phyloP scores from a whole-genome alignment of 257 asterid genomes.

The Salvia miltiorrhiza region DNA sequence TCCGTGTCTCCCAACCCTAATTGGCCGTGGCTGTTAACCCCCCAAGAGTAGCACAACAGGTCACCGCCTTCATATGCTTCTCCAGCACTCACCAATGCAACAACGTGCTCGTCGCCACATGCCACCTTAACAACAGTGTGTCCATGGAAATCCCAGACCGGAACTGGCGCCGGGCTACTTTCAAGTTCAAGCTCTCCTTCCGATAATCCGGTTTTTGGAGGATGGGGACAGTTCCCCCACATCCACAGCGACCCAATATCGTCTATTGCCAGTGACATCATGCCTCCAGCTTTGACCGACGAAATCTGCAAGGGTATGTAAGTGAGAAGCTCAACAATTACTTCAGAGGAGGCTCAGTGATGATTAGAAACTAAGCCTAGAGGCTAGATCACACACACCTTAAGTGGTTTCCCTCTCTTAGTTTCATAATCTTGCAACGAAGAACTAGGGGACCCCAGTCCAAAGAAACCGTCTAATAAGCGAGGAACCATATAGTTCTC shows the following conservation, averaged over 20 bases:
- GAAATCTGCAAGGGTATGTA: conserved; percentile 57
- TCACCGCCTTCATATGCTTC: conserved; percentile 56
- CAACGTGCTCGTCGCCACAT: conserved; percentile 85
- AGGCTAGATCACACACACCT: no score
- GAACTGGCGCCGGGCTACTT: conserved; percentile 53
- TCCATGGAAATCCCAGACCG: conserved; percentile 78
- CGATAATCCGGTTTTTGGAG: conserved; percentile 32
- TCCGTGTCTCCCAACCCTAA: conserved; percentile 81
- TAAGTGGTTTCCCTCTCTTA: conserved; percentile 38
- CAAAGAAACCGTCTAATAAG: conserved; percentile 61
- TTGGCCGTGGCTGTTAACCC: conserved; percentile 79
- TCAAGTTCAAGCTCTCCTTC: conserved; percentile 45
- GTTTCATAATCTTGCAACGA: conserved; percentile 27
- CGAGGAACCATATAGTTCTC: conserved; percentile 59
- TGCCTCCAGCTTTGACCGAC: conserved; percentile 79
- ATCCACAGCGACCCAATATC: conserved; percentile 73
- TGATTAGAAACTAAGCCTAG: background rate
- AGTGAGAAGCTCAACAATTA: background rate
- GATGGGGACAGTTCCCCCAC: conserved; percentile 83
- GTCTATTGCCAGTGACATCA: conserved; percentile 91
- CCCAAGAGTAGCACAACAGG: conserved; percentile 85
- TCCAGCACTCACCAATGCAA: conserved; percentile 73
- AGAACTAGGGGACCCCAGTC: conserved; percentile 49
- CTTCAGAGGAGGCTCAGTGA: background rate
- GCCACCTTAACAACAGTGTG: conserved; percentile 85